Conservation (phyloP, 371 early-diverging fungal genomes). For the Umbelopsis sp. region DNA sequence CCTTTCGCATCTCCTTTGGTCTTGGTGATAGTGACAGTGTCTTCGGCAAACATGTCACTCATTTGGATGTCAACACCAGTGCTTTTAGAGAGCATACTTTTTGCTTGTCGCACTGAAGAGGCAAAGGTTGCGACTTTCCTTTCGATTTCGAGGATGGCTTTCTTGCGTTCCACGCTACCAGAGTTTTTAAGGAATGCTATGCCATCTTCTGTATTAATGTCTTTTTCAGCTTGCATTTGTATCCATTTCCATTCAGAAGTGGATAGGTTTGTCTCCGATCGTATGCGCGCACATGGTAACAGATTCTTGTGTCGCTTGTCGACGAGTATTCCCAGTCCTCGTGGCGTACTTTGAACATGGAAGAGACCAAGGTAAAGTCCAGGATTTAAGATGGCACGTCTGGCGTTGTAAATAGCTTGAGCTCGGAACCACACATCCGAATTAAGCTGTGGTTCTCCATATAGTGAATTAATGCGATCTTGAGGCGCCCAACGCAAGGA, state of each 20-base stretch:
- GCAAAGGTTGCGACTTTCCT: constrained; percentile 9
- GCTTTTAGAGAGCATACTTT: neutral
- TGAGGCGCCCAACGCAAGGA: constrained; percentile 8
- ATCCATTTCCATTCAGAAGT: constrained; percentile 19
- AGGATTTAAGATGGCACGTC: constrained; percentile 14
- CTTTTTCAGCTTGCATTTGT: neutral
- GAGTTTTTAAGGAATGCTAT: constrained; percentile 1
- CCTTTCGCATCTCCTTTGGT: neutral
- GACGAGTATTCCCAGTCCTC: constrained; percentile 5
- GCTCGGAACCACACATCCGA: constrained; percentile 15
- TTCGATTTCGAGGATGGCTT: neutral
- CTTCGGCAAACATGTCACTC: constrained; percentile 16
- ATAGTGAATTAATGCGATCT: constrained; percentile 4
- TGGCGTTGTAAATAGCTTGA: constrained; percentile 9
- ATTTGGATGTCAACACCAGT: constrained; percentile 10
- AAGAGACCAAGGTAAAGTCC: constrained; percentile 20
- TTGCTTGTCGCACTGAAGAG: constrained; percentile 3
- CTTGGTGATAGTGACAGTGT: constrained; percentile 18
- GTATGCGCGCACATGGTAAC: constrained; percentile 7
- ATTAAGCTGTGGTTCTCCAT: constrained; percentile 9
- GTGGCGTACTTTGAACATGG: constrained; percentile 14
- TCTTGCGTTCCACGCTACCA: neutral
- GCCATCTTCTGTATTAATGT: neutral
- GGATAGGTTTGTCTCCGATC: constrained; percentile 3
- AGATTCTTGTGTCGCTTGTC: constrained; percentile 14